Percentiles rank a stretch among this genome's conserved stretches.
Evolutionary conservation across 352 stramenopile genomes (phyloP).

Genomic region (Pythium grandisporangium): DNA sequence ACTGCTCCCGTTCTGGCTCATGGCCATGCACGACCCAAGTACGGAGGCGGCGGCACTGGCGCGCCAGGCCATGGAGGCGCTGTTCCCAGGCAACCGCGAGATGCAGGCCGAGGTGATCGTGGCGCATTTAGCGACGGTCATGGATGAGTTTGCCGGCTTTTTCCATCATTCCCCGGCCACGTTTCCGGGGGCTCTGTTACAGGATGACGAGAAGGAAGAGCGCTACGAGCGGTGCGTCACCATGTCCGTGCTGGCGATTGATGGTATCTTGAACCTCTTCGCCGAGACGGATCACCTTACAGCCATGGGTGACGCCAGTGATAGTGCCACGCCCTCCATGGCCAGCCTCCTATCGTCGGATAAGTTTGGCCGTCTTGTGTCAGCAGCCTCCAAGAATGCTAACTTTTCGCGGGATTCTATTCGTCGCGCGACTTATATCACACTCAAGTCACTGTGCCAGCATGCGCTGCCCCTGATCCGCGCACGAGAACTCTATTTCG

Average conservation of each 20-base stretch:
- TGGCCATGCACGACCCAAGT: slow-evolving; percentile 75
- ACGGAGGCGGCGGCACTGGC: slow-evolving; percentile 37
- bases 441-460: slow-evolving; percentile 39
- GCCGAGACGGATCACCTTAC: slow-evolving; percentile 21
- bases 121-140: slow-evolving; percentile 11
- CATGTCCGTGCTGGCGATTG: slow-evolving; percentile 42
- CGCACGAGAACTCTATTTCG: slow-evolving; percentile 45
- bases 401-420: slow-evolving; percentile 69
- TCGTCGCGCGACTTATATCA: slow-evolving; percentile 51
- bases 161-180: slow-evolving; percentile 47
- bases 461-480: slow-evolving; percentile 29
- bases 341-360: slow-evolving; percentile 43
- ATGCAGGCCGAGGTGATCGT: slow-evolving; percentile 18
- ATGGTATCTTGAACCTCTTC: slow-evolving; percentile 47
- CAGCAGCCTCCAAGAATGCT: slow-evolving; percentile 56
- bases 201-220: slow-evolving; percentile 60
- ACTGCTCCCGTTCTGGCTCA: slow-evolving; percentile 68
- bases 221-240: slow-evolving; percentile 68
- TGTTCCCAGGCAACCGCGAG: slow-evolving; percentile 30
- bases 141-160: slow-evolving; percentile 60
- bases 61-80: slow-evolving; percentile 33
- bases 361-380: slow-evolving; percentile 47
- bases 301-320: slow-evolving; percentile 31
- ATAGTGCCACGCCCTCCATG: slow-evolving; percentile 24
- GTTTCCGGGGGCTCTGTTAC: slow-evolving; percentile 46